Base-by-base conservation (phyloP, 768 basidiomycete species). In the Amanita pallidorosea region DNA sequence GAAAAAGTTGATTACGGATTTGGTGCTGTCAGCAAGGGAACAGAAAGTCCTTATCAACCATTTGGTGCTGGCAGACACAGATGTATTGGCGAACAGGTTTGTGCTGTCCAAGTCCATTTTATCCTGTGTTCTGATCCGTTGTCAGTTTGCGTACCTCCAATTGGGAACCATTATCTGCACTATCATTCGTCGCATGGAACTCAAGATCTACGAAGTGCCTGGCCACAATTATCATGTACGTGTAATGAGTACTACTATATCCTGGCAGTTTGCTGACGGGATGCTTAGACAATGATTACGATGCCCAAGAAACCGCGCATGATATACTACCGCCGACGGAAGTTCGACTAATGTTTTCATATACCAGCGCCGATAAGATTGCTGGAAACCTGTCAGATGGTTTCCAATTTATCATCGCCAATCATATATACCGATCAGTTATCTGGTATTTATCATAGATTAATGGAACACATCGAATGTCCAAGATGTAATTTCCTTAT, bases 1-100 rank as follows among this genome's bases (percentile, higher is more conserved):
- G 90, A 95, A 66, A 93, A 93, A 72, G 73, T 98, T 54, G 96
- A 99, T 66, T 99, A 85, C 60, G 96, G 96, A 2, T 99, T 90
- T 65, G 96, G 96, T 48, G 80, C 83, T 54, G 88, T 99, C 47
- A 89, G 85, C 71, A 97, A 97, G 70, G 94, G 94, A 45, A 97
- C 94, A 5, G 89, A 94, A 52, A 89, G 85, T 58, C 91, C 90
- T 45, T 97, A 98, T 65, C 89, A 96, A 63, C 96, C 96, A 2
- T 99, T 99, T 60, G 96, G 96, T 55, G 95, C 96, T 47, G 96
- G 96, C 25, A 77, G 88, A 59, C 95, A 97, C 70, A 75, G 94
- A 56, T 98, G 90, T 65, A 94, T 97, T 54, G 90, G 92, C 56
- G 92, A 94, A 69, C 86, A 84, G 70, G 83, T 82, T 42, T 41